A percentile compares a stretch with the other conserved stretches of the same genome.
Evolutionary conservation across 805 yeast genomes (phyloP).

Genomic region (Komagataella pseudopastoris): DNA sequence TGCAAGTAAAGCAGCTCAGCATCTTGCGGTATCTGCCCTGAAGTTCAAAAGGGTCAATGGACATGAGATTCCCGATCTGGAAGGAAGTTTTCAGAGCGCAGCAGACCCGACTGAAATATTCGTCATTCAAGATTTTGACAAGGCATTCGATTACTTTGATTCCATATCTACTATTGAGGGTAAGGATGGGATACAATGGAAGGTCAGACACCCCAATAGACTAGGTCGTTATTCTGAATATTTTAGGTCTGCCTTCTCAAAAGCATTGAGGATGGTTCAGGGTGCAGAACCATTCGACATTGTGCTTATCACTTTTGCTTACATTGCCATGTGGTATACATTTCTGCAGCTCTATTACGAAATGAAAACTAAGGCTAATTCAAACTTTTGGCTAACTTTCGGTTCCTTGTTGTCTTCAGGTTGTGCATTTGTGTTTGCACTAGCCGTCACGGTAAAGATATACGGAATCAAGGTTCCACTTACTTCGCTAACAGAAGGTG

Average conservation of each 20-base stretch:
- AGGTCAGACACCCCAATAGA: slow-evolving; percentile 41
- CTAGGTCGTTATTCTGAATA: slow-evolving; percentile 44
- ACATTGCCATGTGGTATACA: slow-evolving; percentile 79
- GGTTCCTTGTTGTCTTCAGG: slow-evolving; percentile 68
- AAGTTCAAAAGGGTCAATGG: slow-evolving; percentile 35
- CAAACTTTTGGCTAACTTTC: slow-evolving; percentile 78
- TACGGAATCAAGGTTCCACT: slow-evolving; percentile 54
- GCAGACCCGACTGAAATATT: slow-evolving; percentile 28
- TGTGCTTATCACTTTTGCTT: slow-evolving; percentile 65
- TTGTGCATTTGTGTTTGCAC: slow-evolving; percentile 74
- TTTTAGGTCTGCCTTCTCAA: slow-evolving; percentile 23
- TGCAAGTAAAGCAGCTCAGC: slow-evolving; percentile 28
- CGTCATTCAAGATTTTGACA: slow-evolving; percentile 16
- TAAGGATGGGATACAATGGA: slow-evolving; percentile 42
- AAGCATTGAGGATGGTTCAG: slow-evolving; percentile 30
- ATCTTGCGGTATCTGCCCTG: slow-evolving; percentile 38
- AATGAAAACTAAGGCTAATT: slow-evolving; percentile 60
- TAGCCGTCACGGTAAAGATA: slow-evolving; percentile 42
- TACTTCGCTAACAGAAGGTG: slow-evolving; percentile 71
- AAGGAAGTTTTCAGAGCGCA: slow-evolving; percentile 23
- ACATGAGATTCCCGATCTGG: slow-evolving; percentile 26
- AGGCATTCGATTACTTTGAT: slow-evolving; percentile 10
- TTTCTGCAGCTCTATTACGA: slow-evolving; percentile 61
- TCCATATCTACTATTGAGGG: slow-evolving; percentile 9
- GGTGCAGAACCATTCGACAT: slow-evolving; percentile 84